Base-by-base conservation (phyloP, 148 eudicot genomes). In the Chenopodium album region DNA sequence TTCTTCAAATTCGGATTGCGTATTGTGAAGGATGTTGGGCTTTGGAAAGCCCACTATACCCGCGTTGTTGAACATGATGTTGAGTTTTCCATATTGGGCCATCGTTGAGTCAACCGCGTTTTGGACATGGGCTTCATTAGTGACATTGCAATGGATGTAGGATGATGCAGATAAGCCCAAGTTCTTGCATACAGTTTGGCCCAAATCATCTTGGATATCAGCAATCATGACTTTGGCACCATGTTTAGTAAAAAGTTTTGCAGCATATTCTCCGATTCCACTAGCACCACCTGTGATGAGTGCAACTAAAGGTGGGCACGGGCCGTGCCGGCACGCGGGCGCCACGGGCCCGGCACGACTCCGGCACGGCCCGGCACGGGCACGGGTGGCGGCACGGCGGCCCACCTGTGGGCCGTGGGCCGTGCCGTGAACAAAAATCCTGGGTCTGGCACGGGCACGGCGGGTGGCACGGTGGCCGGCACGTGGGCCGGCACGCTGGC, bases 151-250 rank as follows among this genome's bases (percentile, higher is more conserved):
- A 16, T 48, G 82, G n/a, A 90, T 44, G 77, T 87, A 93, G 14
- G 88, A 85, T 70, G 91, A 89, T 17, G 32, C 56, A n/a, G 74
- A n/a, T 20, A 86, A 68, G 77, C 86, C 92, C 4, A 34, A 2
- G 37, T 34, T 34, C 37, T 34, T 34, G 37, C 37, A 34, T 34
- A 34, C 37, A 34, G 37, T 34, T 34, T 34, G 37, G 37, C 37
- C 37, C 37, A 34, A 34, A 2, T 34, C 37, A 34, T 34, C 73
- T 78, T 93, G 82, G 60, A 90, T 79, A 79, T 93, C 94, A 4
- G 92, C 92, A 13, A 91, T 86, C 65, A 91, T 79, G 19, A 91
- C 91, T 71, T 71, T 85, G n/a, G 94, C 97, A 14, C 94, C 94
- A 0, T 91, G 86, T 73, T 82, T 87, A 71, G 86, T 48, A 80